Evolutionary conservation across 2,329 filamentous ascomycete species (phyloP).

Genomic region (Mycogone perniciosa): DNA sequence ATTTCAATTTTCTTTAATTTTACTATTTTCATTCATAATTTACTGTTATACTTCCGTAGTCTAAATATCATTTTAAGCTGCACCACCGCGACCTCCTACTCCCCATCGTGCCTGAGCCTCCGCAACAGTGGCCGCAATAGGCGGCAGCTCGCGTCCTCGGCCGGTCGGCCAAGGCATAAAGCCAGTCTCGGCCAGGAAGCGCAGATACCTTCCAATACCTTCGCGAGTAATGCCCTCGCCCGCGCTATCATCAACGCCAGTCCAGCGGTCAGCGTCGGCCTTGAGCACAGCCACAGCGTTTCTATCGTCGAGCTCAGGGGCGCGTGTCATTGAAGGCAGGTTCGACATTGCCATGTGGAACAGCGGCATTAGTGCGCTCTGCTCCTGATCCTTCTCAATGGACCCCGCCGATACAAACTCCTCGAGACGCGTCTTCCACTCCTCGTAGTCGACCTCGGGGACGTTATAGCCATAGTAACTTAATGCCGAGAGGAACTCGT

Average conservation of each 20-base stretch:
- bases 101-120: not conserved
- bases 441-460: constrained; percentile 63
- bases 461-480: constrained; percentile 67
- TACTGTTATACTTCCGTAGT: too few relatives aligned
- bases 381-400: constrained; percentile 22
- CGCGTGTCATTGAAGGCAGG: constrained; percentile 60
- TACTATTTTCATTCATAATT: too few relatives aligned
- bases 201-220: constrained; percentile 22
- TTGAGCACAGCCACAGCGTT: constrained; percentile 62
- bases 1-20: too few relatives aligned
- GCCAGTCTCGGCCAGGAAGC: constrained; percentile 24
- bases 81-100: constrained; percentile 3
- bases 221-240: constrained; percentile 29
- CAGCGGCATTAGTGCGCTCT: constrained; percentile 47
- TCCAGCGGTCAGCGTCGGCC: constrained; percentile 54
- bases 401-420: constrained; percentile 21
- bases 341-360: constrained; percentile 54
- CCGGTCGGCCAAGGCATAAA: constrained; percentile 26
- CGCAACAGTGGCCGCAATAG: not conserved
- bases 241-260: constrained; percentile 49
- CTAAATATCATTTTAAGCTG: too few relatives aligned
- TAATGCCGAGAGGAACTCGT: constrained; percentile 54
- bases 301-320: constrained; percentile 57
- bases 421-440: constrained; percentile 26
- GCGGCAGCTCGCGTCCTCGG: constrained; percentile 20